A percentile compares a stretch with the other conserved stretches of the same genome.
phyloP scores from a whole-genome alignment of 176 grass and related monocot species.

The Pontederia paniculata region DNA sequence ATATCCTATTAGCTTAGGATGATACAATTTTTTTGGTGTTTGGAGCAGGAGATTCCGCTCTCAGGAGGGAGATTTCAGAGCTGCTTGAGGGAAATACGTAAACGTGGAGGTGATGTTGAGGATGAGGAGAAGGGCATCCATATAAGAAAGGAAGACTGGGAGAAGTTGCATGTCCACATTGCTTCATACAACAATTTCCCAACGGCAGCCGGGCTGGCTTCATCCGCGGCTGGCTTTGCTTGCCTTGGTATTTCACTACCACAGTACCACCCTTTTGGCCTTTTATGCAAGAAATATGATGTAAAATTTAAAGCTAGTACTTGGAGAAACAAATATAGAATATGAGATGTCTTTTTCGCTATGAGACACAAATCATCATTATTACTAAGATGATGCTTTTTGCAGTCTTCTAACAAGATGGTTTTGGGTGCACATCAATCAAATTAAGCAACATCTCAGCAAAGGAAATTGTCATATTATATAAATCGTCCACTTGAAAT shows the following conservation, averaged over 20 bases:
- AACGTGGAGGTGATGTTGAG: constrained; percentile 41
- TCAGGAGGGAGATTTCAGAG: constrained; percentile 59
- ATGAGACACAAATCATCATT: no score
- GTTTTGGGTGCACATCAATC: no score
- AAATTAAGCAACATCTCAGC: no score
- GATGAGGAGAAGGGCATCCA: constrained; percentile 49
- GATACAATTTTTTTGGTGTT: background rate
- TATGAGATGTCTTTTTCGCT: no score
- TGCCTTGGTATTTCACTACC: constrained; percentile 55
- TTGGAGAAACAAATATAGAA: no score
- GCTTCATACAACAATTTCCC: constrained; percentile 90
- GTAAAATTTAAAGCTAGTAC: no score
- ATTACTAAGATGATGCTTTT: no score
- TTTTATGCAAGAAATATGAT: background rate
- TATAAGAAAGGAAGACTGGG: constrained; percentile 80
- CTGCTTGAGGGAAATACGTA: constrained; percentile 73
- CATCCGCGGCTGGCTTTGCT: constrained; percentile 83
- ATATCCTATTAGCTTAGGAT: no score
- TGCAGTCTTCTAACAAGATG: no score
- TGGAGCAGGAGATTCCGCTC: constrained; percentile 63
- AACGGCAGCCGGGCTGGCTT: constrained; percentile 78
- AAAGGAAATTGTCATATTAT: no score
- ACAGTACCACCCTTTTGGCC: background rate
- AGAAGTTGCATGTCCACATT: constrained; percentile 66
- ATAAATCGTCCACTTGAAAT: no score